Conservation (phyloP, 306 rosid genomes). For the Cicer cuneatum region DNA sequence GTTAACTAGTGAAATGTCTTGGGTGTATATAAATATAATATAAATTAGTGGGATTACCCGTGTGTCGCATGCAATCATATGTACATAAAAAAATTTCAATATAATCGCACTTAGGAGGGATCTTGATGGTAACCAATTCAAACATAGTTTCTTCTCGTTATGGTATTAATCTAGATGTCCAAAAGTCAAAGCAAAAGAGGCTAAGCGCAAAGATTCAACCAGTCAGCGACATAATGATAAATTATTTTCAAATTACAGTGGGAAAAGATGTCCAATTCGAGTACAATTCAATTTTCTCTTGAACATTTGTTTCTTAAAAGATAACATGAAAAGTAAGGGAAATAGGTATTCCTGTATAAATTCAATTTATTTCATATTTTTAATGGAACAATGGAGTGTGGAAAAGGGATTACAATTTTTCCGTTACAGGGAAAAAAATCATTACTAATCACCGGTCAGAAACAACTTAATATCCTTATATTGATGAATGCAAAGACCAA, state of each 20-base stretch:
- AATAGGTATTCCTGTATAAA: background rate
- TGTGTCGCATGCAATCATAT: too few relatives aligned
- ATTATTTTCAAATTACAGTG: background rate
- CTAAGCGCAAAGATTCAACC: conserved; percentile 7
- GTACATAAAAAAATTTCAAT: background rate
- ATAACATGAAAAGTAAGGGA: background rate
- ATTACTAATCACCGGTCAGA: too few relatives aligned
- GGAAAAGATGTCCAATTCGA: background rate
- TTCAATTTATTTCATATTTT: too few relatives aligned
- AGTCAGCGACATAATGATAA: background rate
- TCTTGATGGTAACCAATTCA: conserved; percentile 18
- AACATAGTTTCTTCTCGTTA: background rate
- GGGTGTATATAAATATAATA: too few relatives aligned
- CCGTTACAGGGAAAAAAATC: too few relatives aligned
- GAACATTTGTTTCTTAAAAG: background rate
- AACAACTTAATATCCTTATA: too few relatives aligned
- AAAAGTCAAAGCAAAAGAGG: conserved; percentile 1
- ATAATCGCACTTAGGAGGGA: background rate
- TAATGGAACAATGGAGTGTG: too few relatives aligned
- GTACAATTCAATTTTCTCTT: too few relatives aligned
- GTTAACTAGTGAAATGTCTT: too few relatives aligned
- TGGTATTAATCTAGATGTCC: conserved; percentile 2
- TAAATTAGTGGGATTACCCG: too few relatives aligned
- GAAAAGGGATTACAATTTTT: too few relatives aligned
- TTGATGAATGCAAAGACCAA: too few relatives aligned